Evolutionary conservation across 805 yeast species (phyloP).

Genomic region (Schwanniomyces pseudopolymorphus): DNA sequence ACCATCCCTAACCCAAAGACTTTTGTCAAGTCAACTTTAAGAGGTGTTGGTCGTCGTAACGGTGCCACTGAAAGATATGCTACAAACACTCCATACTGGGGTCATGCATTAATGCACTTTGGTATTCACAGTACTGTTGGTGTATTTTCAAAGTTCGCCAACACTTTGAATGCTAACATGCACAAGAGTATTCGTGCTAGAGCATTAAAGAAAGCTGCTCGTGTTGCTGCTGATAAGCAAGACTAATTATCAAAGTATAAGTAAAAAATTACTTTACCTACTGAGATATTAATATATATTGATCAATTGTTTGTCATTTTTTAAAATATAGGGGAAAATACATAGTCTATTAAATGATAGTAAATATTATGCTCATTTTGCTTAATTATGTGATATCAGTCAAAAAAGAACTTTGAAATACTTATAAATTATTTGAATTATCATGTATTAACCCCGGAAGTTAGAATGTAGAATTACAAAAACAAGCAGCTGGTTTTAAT

Average conservation of each 20-base stretch:
- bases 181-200: constrained; percentile 78
- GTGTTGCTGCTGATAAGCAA: constrained; percentile 27
- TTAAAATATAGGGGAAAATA: no score
- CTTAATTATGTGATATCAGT: no score
- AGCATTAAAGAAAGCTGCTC: constrained; percentile 74
- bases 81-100: constrained; percentile 88
- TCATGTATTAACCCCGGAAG: no score
- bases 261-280: no score
- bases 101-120: constrained; percentile 92
- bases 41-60: constrained; percentile 72
- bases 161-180: constrained; percentile 66
- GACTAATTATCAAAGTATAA: constrained; percentile 8
- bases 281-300: not conserved
- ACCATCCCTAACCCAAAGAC: constrained; percentile 78
- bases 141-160: constrained; percentile 70
- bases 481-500: no score
- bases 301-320: no score
- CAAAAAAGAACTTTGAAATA: no score
- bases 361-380: no score
- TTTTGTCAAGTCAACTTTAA: constrained; percentile 75
- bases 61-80: constrained; percentile 93
- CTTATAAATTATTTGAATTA: no score
- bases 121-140: constrained; percentile 77
- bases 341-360: no score
- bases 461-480: no score